These are phyloP conservation scores for Hordeum pubiflorum DNA, from an alignment of 202 grass and related monocot species.

Conservation along the genomic window DNA sequence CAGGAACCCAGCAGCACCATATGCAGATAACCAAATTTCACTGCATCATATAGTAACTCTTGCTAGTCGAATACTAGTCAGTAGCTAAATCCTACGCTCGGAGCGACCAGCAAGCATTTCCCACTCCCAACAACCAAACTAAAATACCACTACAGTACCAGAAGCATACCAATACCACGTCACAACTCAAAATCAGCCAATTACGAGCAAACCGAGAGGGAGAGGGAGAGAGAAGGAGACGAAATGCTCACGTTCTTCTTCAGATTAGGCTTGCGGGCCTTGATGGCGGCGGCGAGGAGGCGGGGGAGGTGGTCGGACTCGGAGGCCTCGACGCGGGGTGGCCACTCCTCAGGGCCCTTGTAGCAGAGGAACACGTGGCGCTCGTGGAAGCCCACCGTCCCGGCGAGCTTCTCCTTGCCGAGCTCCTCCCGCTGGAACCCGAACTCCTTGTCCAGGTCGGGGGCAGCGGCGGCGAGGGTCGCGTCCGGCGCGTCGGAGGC, in stretches of 20 bases:
- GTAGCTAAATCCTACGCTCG: neutral
- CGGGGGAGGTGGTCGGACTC: slow-evolving; percentile 72
- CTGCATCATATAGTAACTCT: neutral
- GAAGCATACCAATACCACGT: neutral
- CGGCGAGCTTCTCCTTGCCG: slow-evolving; percentile 58
- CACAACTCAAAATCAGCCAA: slow-evolving; percentile 13
- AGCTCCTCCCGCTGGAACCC: slow-evolving; percentile 76
- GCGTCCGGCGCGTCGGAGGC: slow-evolving; percentile 23
- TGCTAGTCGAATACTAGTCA: neutral
- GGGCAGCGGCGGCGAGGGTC: neutral
- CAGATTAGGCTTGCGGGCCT: slow-evolving; percentile 42
- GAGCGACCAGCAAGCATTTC: neutral
- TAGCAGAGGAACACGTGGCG: slow-evolving; percentile 93
- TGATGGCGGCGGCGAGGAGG: slow-evolving; percentile 61
- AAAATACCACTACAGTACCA: neutral
- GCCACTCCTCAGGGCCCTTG: slow-evolving; percentile 80
- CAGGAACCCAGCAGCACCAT: neutral
- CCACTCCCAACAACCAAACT: neutral
- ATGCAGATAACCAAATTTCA: neutral
- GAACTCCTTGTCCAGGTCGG: slow-evolving; percentile 45
- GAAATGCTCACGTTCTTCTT: slow-evolving; percentile 57
- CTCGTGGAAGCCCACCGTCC: slow-evolving; percentile 72
- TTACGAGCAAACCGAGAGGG: neutral
- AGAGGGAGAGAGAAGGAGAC: neutral
- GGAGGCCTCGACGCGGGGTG: slow-evolving; percentile 61